Evolutionary conservation across 257 asterid genomes (phyloP).

Genomic region (Cynanchum wilfordii): DNA sequence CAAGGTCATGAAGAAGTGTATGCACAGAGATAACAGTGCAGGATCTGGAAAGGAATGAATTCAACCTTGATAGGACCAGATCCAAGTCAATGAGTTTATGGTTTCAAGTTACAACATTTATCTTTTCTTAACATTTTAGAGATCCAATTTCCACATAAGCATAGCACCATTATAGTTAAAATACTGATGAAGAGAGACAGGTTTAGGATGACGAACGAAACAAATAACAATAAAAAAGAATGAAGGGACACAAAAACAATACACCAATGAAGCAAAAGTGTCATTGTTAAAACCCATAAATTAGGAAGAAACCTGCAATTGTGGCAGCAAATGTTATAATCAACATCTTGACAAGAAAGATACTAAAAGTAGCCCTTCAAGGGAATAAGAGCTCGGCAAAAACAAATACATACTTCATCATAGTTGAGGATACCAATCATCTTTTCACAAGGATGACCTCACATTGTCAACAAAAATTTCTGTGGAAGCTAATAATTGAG

Average conservation of each 20-base stretch:
- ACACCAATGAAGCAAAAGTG: not conserved
- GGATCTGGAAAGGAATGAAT: not conserved
- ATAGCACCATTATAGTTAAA: not conserved
- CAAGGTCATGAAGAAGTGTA: not conserved
- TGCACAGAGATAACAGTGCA: not conserved
- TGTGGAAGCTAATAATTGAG: not conserved
- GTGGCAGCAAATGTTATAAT: not conserved
- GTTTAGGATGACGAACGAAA: not conserved
- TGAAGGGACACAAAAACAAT: not conserved
- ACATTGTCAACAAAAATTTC: slow-evolving; percentile 2
- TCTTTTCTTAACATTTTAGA: not conserved
- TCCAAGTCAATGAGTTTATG: not conserved
- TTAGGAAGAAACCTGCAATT: not conserved
- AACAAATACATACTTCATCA: not conserved
- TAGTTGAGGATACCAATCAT: not conserved
- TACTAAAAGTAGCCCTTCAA: not conserved
- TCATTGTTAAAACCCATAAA: not conserved
- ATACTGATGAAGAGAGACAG: not conserved
- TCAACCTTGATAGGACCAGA: not conserved
- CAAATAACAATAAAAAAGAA: not conserved
- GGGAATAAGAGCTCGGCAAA: not conserved
- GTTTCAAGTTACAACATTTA: not conserved
- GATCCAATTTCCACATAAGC: not conserved
- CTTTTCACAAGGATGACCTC: slow-evolving; percentile 1
- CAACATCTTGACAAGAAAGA: not conserved